Evolutionary conservation across 2,329 filamentous ascomycete species (phyloP).

Genomic region (Dissoconium aciculare): DNA sequence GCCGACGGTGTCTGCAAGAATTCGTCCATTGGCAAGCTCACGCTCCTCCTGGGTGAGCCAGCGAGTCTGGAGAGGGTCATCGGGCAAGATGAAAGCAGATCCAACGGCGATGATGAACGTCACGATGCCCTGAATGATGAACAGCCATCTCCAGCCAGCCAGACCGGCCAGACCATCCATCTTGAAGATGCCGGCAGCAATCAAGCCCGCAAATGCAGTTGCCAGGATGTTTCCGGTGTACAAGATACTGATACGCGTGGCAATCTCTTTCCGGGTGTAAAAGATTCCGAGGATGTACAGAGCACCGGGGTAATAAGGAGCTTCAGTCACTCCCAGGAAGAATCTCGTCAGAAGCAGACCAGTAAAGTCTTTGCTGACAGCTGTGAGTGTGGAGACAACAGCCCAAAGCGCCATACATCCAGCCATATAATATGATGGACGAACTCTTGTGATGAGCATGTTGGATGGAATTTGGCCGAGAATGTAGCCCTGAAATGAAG

Average conservation of each 20-base stretch:
- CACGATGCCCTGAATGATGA: slow-evolving; percentile 50
- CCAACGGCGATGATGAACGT: slow-evolving; percentile 46
- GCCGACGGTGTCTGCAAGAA: slow-evolving; percentile 38
- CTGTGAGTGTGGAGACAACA: slow-evolving; percentile 14
- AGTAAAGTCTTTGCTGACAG: slow-evolving; percentile 13
- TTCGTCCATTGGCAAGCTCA: slow-evolving; percentile 31
- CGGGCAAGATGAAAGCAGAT: slow-evolving; percentile 47
- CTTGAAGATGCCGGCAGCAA: slow-evolving; percentile 43
- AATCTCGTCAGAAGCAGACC: slow-evolving; percentile 15
- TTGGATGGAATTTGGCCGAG: slow-evolving; percentile 29
- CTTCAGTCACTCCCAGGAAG: slow-evolving; percentile 11
- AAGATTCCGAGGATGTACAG: slow-evolving; percentile 26
- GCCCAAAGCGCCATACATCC: slow-evolving; percentile 24
- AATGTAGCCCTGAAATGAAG: slow-evolving; percentile 24
- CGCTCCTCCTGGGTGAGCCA: slow-evolving; percentile 34
- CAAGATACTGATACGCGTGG: slow-evolving; percentile 14
- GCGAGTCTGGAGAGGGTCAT: slow-evolving; percentile 41
- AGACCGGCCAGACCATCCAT: slow-evolving; percentile 45
- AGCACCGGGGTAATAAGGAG: slow-evolving; percentile 5
- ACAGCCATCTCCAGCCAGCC: slow-evolving; percentile 42
- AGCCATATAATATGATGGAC: slow-evolving; percentile 30
- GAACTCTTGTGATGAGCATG: slow-evolving; percentile 28
- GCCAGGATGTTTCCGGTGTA: slow-evolving; percentile 33
- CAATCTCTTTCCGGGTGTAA: slow-evolving; percentile 35
- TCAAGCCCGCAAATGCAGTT: slow-evolving; percentile 51